A percentile compares a stretch with the other conserved stretches of the same genome.
Evolutionary conservation across 495 filamentous ascomycete genomes (phyloP).

Genomic region (Collariella sp.): DNA sequence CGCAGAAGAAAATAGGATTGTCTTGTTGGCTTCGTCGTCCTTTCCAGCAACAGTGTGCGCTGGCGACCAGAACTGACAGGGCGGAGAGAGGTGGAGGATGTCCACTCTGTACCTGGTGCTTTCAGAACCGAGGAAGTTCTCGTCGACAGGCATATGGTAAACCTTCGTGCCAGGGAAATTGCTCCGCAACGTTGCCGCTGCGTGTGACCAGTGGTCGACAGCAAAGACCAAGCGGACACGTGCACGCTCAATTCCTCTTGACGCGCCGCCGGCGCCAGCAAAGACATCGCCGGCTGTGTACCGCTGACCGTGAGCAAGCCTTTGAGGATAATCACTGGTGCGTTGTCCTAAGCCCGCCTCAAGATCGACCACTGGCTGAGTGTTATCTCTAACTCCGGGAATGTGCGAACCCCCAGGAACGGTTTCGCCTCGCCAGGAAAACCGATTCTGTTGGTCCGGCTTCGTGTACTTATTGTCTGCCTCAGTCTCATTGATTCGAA

Average conservation of each 20-base stretch:
- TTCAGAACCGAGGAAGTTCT: constrained; percentile 33
- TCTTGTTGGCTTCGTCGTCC: constrained; percentile 67
- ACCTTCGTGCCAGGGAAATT: constrained; percentile 50
- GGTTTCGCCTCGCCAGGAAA: constrained; percentile 34
- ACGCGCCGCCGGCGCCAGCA: constrained; percentile 69
- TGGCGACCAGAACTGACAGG: constrained; percentile 75
- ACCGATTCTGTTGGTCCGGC: constrained; percentile 12
- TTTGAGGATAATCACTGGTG: background rate
- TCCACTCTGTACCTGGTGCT: constrained; percentile 45
- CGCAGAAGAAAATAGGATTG: constrained; percentile 56
- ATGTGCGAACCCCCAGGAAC: constrained; percentile 29
- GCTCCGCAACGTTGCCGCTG: constrained; percentile 45
- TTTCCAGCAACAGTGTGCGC: constrained; percentile 58
- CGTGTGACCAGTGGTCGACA: constrained; percentile 51
- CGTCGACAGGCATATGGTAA: constrained; percentile 37
- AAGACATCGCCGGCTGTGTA: constrained; percentile 68
- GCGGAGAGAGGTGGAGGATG: constrained; percentile 71
- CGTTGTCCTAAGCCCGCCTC: background rate
- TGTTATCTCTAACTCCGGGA: background rate
- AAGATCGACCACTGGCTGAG: constrained; percentile 4
- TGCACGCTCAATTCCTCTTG: constrained; percentile 55
- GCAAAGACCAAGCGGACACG: constrained; percentile 52
- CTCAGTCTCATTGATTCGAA: constrained; percentile 21
- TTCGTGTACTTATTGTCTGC: constrained; percentile 3
- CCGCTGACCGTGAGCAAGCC: constrained; percentile 22